Base-by-base conservation (phyloP, 192 early-diverging fungal species). In the Phycomyces blakesleeanus region DNA sequence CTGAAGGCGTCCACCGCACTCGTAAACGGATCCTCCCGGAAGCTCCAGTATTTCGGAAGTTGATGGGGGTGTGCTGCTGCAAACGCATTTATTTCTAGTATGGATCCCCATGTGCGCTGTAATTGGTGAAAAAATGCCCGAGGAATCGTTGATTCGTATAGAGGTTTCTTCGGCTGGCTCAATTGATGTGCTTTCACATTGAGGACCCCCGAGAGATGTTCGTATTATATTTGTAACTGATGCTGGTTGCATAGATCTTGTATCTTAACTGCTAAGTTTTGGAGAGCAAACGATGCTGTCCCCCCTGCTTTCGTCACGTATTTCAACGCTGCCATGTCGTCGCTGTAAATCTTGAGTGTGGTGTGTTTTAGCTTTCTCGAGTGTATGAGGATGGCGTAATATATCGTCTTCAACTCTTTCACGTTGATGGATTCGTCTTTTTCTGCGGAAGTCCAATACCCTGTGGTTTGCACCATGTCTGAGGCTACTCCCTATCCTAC, bases 281-380 rank as follows among this genome's bases (percentile, higher is more conserved):
- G 64, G 16, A 59, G 12, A 11, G 49, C 3, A 3, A 51, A 4
- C 16, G 64, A 66, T 2, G 56, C 49, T n/a, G 56, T 59, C 7
- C 56, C 57, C 15, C 64, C 57, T 20, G 64, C 25, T 2, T 54
- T 24, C 4, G 21, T 59, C 14, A 27, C 37, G 34, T 66, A 66
- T 59, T 66, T 66, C 14, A 66, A 21, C 16, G 49, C 56, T 5
- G 64, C 57, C 0, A 34, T 57, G 44, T 52, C 57, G 64, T 65
- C 55, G n/a, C n/a, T n/a, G n/a, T n/a, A n/a, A n/a, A n/a, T n/a
- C n/a, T n/a, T n/a, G n/a, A n/a, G n/a, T n/a, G n/a, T n/a, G n/a
- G n/a, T n/a, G n/a, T n/a, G n/a, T n/a, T n/a, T n/a, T n/a, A n/a
- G n/a, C n/a, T n/a, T n/a, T n/a, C n/a, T n/a, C n/a, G n/a, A n/a